Evolutionary conservation across 176 grass and related monocot species (phyloP), one percentile per base, ranked within the genome.

Genomic region (Triticum urartu): DNA sequence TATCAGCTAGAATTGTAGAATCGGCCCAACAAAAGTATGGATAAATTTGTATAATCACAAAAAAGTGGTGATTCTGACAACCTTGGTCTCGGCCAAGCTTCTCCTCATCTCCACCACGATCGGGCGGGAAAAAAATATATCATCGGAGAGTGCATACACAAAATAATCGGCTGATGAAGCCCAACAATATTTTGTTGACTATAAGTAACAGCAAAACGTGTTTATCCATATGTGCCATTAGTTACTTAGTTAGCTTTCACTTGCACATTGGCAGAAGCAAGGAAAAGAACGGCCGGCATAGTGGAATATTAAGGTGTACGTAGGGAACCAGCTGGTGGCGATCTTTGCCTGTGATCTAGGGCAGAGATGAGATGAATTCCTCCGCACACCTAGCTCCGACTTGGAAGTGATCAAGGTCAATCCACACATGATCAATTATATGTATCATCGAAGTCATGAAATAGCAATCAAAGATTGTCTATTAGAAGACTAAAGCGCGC

Each of bases 321-420:
- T 58, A 22, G 15, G 14, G 28, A 32, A 20, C 21, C 6, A 24
- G 9, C 42, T 35, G 68, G 28, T 36, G 18, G 11, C 56, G n/a
- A 50, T 32, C n/a, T 90, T 71, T 71, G n/a, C 84, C 83, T 82
- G 22, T 21, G 78, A 82, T 48, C 63, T 64, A 78, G 83, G 88
- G 64, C 72, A 78, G n/a, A 47, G 70, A 89, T 74, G 28, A 60
- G 62, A 89, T 73, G 2, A 6, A 22, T 40, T 40, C 72, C 42
- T 39, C 20, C 5, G 35, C 64, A 12, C 36, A 59, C 11, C 17
- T 43, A 56, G 34, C 15, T 74, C 48, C 28, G 79, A 75, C 79
- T 64, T 69, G 26, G 68, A 87, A 47, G 17, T 75, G 4, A 47
- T 47, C 71, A 26, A 47, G 11, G 71, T 74, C 71, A 74, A 47